Evolutionary conservation across 805 yeast species (phyloP), one percentile per base, ranked within the genome.

Genomic region (Komagataella pastoris): DNA sequence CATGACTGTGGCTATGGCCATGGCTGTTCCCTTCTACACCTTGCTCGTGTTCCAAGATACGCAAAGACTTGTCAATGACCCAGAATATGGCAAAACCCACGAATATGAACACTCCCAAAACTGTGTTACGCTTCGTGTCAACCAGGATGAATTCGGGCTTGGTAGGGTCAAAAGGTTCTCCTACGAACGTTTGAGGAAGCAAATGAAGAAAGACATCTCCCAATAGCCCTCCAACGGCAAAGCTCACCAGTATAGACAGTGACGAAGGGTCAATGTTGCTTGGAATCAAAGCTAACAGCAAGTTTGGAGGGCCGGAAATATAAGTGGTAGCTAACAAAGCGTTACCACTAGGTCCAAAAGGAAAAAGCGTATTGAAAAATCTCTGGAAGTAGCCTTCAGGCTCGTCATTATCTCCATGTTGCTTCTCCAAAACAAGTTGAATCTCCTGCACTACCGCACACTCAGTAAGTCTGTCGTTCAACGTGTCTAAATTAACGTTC

Each of bases 161-260:
- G 3, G 61, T 61, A 51, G 70, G 70, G 49, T 68, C 76, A 47
- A 66, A 58, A 1, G 70, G 65, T 53, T 78, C 80, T 10, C 83
- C 81, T 7, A 75, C 66, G 56, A 80, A 82, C 1, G 81, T 76
- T 58, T 82, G 85, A 3, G 93, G 93, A 48, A 85, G 64, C 53
- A 85, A 60, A 63, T 85, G 93, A 47, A 85, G 62, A 55, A 85
- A 82, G 1, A 84, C 80, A 61, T 85, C 91, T 47, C 91, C 91
- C 43, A 85, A 65, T 44, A 85, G 67, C 1, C 90, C 86, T 47
- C 93, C 93, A 49, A 81, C 75, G 12, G 91, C 90, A 66, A 85
- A 84, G 47, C 87, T 71, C 1, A 84, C 86, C 52, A 85, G 63
- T 23, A 76, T 61, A 7, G 79, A 69, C 44, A 83, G 65, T 36